Evolutionary conservation across 768 basidiomycete genomes (phyloP).

Genomic region (Albatrellus ellisii): DNA sequence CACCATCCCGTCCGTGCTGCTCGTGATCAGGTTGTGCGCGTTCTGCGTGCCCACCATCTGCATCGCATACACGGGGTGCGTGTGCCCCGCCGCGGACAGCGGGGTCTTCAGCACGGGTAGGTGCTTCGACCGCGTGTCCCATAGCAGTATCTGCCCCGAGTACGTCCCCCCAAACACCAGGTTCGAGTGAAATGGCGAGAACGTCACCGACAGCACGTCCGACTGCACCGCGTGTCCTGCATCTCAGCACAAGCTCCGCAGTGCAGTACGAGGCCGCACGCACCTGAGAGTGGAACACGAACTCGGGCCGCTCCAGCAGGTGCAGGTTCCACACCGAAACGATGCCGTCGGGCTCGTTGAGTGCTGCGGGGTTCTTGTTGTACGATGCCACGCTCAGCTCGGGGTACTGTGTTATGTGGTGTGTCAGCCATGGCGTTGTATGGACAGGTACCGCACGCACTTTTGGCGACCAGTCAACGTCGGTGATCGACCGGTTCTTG

Average conservation of each 20-base stretch:
- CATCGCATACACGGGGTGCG: slow-evolving; percentile 98
- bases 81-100: slow-evolving; percentile 90
- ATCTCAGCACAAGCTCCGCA: slow-evolving; percentile 2
- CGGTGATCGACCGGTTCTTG: slow-evolving; percentile 90
- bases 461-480: slow-evolving; percentile 97
- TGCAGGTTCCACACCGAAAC: slow-evolving; percentile 98
- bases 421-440: neutral
- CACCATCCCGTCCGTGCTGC: slow-evolving; percentile 93
- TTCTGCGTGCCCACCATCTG: slow-evolving; percentile 98
- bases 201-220: slow-evolving; percentile 91
- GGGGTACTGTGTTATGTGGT: slow-evolving; percentile 51
- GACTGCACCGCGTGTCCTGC: slow-evolving; percentile 41
- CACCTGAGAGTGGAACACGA: slow-evolving; percentile 97
- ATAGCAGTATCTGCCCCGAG: slow-evolving; percentile 93
- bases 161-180: slow-evolving; percentile 98
- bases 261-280: slow-evolving; percentile 19
- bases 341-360: slow-evolving; percentile 94
- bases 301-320: slow-evolving; percentile 89
- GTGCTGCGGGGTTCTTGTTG: slow-evolving; percentile 88
- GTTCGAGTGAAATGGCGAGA: slow-evolving; percentile 97
- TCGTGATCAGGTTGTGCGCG: slow-evolving; percentile 93
- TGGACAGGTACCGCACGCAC: slow-evolving; percentile 25
- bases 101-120: slow-evolving; percentile 95
- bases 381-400: slow-evolving; percentile 94
- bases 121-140: slow-evolving; percentile 97